Evolutionary conservation across 495 filamentous ascomycete genomes (phyloP), one percentile per base, ranked within the genome.

Genomic region (Penicillium psychrofluorescens): DNA sequence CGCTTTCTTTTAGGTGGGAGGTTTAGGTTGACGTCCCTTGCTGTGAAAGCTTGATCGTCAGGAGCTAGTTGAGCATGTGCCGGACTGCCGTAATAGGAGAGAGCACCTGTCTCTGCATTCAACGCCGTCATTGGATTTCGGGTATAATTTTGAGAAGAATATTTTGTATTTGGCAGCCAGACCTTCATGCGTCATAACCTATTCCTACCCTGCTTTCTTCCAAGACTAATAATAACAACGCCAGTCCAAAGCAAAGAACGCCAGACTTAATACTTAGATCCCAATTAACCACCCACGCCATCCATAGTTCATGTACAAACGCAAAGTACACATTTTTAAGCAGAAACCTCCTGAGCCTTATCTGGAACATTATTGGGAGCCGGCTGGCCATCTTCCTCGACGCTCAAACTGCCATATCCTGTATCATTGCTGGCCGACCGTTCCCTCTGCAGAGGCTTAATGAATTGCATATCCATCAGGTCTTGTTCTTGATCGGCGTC

Each of bases 361-460:
- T 38, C 37, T 16, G 49, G 40, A 12, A 44, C 38, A 9, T 43
- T 22, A 22, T 22, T 36, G 1, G 45, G 41, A 7, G 27, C 15
- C 36, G 33, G 31, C 27, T 52, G 41, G 1, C 12, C 15, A n/a
- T 62, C 54, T 16, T 62, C 59, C 11, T 60, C 56, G 11, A 58
- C 29, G 35, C 56, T 60, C 11, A 62, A 49, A 16, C 60, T 63
- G 27, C 58, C 60, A 43, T 63, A 63, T 4, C 60, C 60, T 1
- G 60, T 63, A 40, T 63, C 60, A 34, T 62, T 63, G 35, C 60
- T 63, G 7, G 47, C 53, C 1, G 58, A 56, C 13, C 60, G 44
- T 22, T 59, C 50, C 0, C 50, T 50, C 2, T 48, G 57, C 7
- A 55, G 45, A n/a, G 49, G 50, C 29, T 50, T 54, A n/a, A 30